A percentile compares a stretch with the other conserved stretches of the same genome.
These are phyloP conservation scores for Butyriboletus loyo DNA, from an alignment of 768 basidiomycete genomes.

Conservation along the genomic window DNA sequence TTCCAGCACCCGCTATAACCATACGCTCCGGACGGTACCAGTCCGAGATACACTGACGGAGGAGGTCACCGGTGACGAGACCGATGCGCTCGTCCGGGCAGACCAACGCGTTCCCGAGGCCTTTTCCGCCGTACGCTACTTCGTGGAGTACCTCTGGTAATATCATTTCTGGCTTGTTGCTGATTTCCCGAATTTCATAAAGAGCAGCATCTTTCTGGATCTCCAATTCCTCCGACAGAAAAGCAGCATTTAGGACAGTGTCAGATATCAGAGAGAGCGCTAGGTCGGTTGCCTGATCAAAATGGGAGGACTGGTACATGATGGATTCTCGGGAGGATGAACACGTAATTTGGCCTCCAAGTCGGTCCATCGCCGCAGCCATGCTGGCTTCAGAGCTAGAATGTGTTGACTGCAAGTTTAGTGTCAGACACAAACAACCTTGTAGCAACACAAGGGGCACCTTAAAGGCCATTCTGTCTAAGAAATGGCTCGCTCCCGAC, in stretches of 20 bases:
- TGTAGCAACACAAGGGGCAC: slow-evolving; percentile 37
- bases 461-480: slow-evolving; percentile 97
- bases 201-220: slow-evolving; percentile 82
- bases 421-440: slow-evolving; percentile 1
- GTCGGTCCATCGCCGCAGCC: slow-evolving; percentile 71
- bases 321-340: slow-evolving; percentile 91
- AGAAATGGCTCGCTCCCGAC: slow-evolving; percentile 84
- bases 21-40: slow-evolving; percentile 96
- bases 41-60: slow-evolving; percentile 63
- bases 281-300: slow-evolving; percentile 74
- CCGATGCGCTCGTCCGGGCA: slow-evolving; percentile 85
- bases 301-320: slow-evolving; percentile 97
- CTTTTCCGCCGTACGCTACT: slow-evolving; percentile 74
- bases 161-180: slow-evolving; percentile 87
- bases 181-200: slow-evolving; percentile 89
- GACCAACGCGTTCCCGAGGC: slow-evolving; percentile 86
- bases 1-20: slow-evolving; percentile 92
- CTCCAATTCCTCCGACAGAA: slow-evolving; percentile 75
- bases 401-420: slow-evolving; percentile 58
- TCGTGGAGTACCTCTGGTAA: slow-evolving; percentile 87
- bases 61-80: slow-evolving; percentile 54
- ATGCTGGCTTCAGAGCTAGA: slow-evolving; percentile 74
- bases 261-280: slow-evolving; percentile 90
- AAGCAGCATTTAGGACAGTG: slow-evolving; percentile 77
- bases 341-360: slow-evolving; percentile 91